Conservation (phyloP, 306 rosid species). For the Quercus engelmannii region DNA sequence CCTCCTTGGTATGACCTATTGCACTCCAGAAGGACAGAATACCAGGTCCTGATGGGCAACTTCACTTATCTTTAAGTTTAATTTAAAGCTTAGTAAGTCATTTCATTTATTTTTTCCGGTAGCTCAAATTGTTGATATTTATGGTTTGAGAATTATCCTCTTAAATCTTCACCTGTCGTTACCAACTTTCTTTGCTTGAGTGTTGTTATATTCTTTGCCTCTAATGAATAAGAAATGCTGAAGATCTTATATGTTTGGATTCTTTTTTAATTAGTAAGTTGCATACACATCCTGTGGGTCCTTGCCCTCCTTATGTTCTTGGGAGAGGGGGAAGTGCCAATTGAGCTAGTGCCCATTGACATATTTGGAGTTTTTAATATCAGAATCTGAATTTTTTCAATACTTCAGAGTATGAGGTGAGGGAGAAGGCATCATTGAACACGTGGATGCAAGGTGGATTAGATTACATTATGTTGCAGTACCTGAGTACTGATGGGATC, state of each 20-base stretch:
- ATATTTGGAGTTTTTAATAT: not conserved
- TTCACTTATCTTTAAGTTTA: not conserved
- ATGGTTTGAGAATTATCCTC: not conserved
- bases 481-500: slow-evolving; percentile 83
- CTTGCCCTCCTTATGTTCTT: not conserved
- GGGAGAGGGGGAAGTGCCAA: too few species aligned
- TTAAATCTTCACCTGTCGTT: not conserved
- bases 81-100: not conserved
- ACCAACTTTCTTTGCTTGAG: not conserved
- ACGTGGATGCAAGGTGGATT: slow-evolving; percentile 98
- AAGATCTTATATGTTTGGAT: not conserved
- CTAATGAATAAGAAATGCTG: not conserved
- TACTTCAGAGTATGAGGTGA: slow-evolving; percentile 82
- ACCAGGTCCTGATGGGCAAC: too few species aligned
- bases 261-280: too few species aligned
- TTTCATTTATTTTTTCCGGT: not conserved
- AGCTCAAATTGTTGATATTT: not conserved
- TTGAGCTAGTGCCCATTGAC: too few species aligned
- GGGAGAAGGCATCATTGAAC: slow-evolving; percentile 67
- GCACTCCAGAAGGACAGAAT: too few species aligned
- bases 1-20: too few species aligned
- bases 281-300: too few species aligned
- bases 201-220: not conserved
- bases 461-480: slow-evolving; percentile 96
- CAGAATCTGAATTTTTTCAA: slow-evolving; percentile 17